phyloP scores from a whole-genome alignment of 2,329 filamentous ascomycete genomes.

The Sclerotinia borealis region DNA sequence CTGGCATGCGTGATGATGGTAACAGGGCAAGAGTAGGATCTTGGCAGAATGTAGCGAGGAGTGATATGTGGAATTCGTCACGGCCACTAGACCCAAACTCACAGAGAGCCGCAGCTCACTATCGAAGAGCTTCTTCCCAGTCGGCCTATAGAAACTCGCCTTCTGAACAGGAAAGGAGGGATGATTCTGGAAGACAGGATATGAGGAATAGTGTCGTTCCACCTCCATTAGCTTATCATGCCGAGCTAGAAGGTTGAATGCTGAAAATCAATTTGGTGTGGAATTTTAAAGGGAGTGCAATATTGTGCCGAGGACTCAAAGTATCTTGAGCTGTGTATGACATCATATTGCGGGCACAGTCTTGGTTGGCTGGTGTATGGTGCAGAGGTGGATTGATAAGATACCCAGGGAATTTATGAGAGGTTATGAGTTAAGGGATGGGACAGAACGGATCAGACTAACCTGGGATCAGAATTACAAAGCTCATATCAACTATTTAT shows the following conservation, averaged over 20 bases:
- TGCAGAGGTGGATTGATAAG: background rate
- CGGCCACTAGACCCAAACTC: background rate
- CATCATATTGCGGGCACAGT: background rate
- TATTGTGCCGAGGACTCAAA: background rate
- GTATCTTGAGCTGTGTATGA: background rate
- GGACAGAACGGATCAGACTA: background rate
- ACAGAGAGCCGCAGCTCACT: background rate
- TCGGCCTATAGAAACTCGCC: background rate
- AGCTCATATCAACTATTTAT: background rate
- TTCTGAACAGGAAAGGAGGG: background rate
- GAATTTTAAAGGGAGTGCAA: background rate
- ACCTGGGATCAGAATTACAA: background rate
- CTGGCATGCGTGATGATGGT: background rate
- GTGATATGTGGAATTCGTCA: background rate
- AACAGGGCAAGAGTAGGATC: background rate
- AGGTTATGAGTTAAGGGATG: background rate
- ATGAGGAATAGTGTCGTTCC: background rate
- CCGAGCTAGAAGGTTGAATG: slow-evolving; percentile 7
- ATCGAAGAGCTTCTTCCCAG: background rate
- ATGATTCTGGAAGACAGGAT: background rate
- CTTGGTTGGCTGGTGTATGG: background rate
- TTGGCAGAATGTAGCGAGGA: background rate
- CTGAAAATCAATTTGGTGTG: background rate
- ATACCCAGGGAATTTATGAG: slow-evolving; percentile 2
- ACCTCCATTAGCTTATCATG: background rate